phyloP scores from a whole-genome alignment of 2,329 filamentous ascomycete genomes.

The Trichoderma pleuroti region DNA sequence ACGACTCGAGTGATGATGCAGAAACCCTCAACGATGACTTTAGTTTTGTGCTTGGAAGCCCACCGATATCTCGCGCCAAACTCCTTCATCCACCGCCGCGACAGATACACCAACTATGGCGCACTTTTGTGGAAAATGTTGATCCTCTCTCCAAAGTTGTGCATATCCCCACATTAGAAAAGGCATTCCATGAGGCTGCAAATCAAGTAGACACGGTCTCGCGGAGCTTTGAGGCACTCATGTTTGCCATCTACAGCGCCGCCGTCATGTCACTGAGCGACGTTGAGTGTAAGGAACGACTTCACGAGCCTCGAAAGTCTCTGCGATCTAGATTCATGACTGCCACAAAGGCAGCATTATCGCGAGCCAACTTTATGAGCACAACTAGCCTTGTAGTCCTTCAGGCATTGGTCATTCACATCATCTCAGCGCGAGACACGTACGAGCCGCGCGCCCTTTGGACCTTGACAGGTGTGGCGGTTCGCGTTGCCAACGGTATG shows the following conservation, averaged over 20 bases:
- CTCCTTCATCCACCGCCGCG: not conserved
- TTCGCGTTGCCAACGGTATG: not conserved
- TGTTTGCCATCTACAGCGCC: conserved; percentile 8
- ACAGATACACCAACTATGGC: not conserved
- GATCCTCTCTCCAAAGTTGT: conserved; percentile 5
- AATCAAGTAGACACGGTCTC: not conserved
- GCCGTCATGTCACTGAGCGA: conserved; percentile 6
- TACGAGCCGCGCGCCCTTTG: not conserved
- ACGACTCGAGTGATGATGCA: conserved; percentile 6
- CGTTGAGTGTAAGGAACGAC: not conserved
- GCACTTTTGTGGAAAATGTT: conserved; percentile 7
- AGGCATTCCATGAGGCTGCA: not conserved
- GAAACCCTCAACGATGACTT: conserved; percentile 3
- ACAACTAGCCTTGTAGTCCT: not conserved
- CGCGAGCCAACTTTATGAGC: not conserved
- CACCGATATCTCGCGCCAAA: not conserved
- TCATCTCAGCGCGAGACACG: not conserved
- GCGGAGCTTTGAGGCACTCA: conserved; percentile 5
- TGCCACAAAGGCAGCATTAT: not conserved
- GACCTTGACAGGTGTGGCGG: conserved; percentile 6
- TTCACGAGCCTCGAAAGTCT: not conserved
- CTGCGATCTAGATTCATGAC: not conserved
- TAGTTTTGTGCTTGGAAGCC: not conserved
- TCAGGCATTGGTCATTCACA: conserved; percentile 2
- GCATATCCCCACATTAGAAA: not conserved